phyloP scores from a whole-genome alignment of 2,329 filamentous ascomycete species.

The Claviceps digitariae region DNA sequence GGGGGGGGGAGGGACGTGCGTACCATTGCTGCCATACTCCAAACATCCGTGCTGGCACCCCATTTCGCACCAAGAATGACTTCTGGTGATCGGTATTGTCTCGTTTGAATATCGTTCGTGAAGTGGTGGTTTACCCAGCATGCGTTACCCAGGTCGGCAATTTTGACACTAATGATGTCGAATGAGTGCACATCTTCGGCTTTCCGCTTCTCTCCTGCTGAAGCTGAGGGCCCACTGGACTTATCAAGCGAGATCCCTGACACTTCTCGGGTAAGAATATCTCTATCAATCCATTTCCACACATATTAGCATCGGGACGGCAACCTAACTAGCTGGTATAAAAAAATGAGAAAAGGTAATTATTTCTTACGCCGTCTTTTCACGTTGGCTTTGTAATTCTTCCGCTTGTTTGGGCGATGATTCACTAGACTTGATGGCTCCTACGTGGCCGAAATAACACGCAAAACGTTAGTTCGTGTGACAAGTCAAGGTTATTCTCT shows the following conservation, averaged over 20 bases:
- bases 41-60: conserved; percentile 98
- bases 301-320: conserved; percentile 4
- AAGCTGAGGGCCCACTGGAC: conserved; percentile 35
- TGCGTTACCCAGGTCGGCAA: conserved; percentile 93
- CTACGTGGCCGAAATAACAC: conserved; percentile 10
- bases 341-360: not conserved
- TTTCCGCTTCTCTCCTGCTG: conserved; percentile 47
- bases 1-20: conserved; percentile 14
- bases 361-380: conserved; percentile 75
- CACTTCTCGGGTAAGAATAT: conserved; percentile 82
- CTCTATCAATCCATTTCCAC: conserved; percentile 34
- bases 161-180: conserved; percentile 94
- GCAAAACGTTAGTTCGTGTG: not conserved
- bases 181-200: conserved; percentile 41
- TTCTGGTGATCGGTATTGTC: conserved; percentile 93
- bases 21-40: conserved; percentile 99
- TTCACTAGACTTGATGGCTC: conserved; percentile 24
- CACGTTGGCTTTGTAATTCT: conserved; percentile 67
- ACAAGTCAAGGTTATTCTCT: not conserved
- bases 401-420: conserved; percentile 38
- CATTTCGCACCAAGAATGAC: conserved; percentile 95
- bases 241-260: conserved; percentile 91
- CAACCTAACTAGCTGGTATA: not conserved
- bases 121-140: conserved; percentile 99
- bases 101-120: conserved; percentile 96